Base-by-base conservation (phyloP, 768 basidiomycete genomes). In the Mycena floridula region DNA sequence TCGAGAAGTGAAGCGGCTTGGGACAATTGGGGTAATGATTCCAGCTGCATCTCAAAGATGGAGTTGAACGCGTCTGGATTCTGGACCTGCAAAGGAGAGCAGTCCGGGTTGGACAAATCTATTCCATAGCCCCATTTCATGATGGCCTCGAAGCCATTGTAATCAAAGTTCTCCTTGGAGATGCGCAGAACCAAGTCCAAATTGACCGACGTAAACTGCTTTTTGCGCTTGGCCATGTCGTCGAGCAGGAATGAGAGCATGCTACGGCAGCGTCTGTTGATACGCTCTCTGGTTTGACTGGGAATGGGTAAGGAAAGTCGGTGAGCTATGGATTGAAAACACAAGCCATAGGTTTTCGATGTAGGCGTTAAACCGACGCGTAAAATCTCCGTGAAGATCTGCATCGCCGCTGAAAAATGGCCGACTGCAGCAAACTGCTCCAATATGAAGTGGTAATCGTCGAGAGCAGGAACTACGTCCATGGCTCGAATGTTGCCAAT, bases 361-460 rank as follows among this genome's bases (percentile, higher is more conserved):
- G 65, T 59, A 11, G 81, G 85, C 24, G 54, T 50, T 25, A 79
- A 48, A 30, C 74, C 76, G 4, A 64, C 44, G 21, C 58, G 51
- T 30, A 58, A 56, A 47, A 91, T 59, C 53, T 89, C 85, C 36
- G 70, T 61, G 54, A 85, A 79, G 11, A 89, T 76, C 27, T 73
- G 59, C 58, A 76, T 67, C 22, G 74, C 71, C 8, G 83, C 85
- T 18, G 66, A 54, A 52, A 78, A 68, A 54, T 90, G 75, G n/a
- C 88, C 89, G 3, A 79, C 77, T 0, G 81, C 78, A 25, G 87
- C 83, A 48, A 88, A 88, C 48, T 88, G 85, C 49, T 76, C 72
- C 41, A 92, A 59, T 47, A 92, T 65, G 54, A 81, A 82, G 58
- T 89, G 73, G 59, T 85, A 91, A 59, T 91, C 89, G 2, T 79